phyloP scores from a whole-genome alignment of 2,329 filamentous ascomycete species.

The Talaromyces sp. region DNA sequence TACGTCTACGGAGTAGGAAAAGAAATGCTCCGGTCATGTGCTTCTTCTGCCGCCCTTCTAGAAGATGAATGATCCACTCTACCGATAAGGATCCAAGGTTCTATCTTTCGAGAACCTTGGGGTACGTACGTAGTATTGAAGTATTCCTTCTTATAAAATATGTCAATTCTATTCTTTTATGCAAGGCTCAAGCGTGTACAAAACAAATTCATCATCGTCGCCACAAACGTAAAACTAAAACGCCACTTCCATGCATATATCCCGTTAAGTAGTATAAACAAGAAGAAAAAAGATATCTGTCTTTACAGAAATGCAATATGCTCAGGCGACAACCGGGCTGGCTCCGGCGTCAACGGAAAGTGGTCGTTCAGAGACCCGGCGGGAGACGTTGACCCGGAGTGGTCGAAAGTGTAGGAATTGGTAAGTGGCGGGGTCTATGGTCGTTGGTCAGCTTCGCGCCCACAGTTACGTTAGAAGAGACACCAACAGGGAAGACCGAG shows the following conservation, averaged over 20 bases:
- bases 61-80: not conserved
- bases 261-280: not conserved
- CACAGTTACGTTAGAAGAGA: conserved; percentile 3
- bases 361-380: conserved; percentile 29
- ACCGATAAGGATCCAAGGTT: too few relatives aligned
- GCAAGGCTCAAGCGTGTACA: not conserved
- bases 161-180: not conserved
- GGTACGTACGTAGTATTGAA: not conserved
- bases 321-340: conserved; percentile 33
- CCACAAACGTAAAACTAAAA: not conserved
- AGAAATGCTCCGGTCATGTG: not conserved
- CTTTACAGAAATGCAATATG: conserved; percentile 13
- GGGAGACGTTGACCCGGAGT: conserved; percentile 38
- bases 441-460: conserved; percentile 16
- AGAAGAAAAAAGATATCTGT: not conserved
- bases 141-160: too few relatives aligned
- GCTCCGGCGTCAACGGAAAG: conserved; percentile 39
- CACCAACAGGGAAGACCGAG: conserved; percentile 11
- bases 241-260: not conserved
- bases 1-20: too few relatives aligned
- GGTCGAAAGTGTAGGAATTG: conserved; percentile 34
- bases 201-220: not conserved
- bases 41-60: not conserved
- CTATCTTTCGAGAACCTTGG: not conserved
- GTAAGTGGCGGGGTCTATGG: conserved; percentile 32